Evolutionary conservation across 805 yeast genomes (phyloP).

Genomic region (Scheffersomyces lignosus): DNA sequence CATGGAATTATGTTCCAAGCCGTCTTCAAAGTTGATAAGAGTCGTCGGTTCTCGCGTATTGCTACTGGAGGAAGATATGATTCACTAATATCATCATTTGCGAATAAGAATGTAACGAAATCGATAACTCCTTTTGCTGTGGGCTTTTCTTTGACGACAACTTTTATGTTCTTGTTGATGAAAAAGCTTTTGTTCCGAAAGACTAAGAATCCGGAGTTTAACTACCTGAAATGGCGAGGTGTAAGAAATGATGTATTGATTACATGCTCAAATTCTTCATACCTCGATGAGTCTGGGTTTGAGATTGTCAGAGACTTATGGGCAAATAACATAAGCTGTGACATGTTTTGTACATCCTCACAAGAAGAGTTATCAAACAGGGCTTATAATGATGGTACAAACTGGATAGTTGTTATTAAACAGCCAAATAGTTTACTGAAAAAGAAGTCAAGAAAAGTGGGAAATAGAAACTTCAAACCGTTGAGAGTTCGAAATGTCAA

Average conservation of each 20-base stretch:
- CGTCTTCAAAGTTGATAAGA: slow-evolving; percentile 60
- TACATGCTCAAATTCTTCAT: slow-evolving; percentile 60
- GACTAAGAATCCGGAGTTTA: slow-evolving; percentile 7
- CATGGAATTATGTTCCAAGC: slow-evolving; percentile 90
- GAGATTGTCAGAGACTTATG: slow-evolving; percentile 67
- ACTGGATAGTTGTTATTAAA: slow-evolving; percentile 75
- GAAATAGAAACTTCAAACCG: slow-evolving; percentile 65
- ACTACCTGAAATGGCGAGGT: slow-evolving; percentile 19
- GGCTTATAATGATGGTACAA: slow-evolving; percentile 70
- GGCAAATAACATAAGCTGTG: slow-evolving; percentile 79
- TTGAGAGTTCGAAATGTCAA: slow-evolving; percentile 66
- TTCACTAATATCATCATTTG: slow-evolving; percentile 60
- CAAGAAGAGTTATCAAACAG: slow-evolving; percentile 64
- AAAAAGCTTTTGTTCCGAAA: slow-evolving; percentile 24
- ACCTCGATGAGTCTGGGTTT: slow-evolving; percentile 60
- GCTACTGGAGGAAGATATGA: slow-evolving; percentile 97
- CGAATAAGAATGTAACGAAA: slow-evolving; percentile 43
- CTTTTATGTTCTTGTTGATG: slow-evolving; percentile 36
- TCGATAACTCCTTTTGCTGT: slow-evolving; percentile 54
- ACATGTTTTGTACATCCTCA: slow-evolving; percentile 38
- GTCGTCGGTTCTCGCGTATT: slow-evolving; percentile 46
- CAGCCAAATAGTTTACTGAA: slow-evolving; percentile 51
- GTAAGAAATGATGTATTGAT: slow-evolving; percentile 79
- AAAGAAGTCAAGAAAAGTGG: slow-evolving; percentile 28
- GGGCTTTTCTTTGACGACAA: slow-evolving; percentile 77